Evolutionary conservation across 805 yeast genomes (phyloP), one percentile per base, ranked within the genome.

Genomic region (Sugiyamaella lignohabitans): DNA sequence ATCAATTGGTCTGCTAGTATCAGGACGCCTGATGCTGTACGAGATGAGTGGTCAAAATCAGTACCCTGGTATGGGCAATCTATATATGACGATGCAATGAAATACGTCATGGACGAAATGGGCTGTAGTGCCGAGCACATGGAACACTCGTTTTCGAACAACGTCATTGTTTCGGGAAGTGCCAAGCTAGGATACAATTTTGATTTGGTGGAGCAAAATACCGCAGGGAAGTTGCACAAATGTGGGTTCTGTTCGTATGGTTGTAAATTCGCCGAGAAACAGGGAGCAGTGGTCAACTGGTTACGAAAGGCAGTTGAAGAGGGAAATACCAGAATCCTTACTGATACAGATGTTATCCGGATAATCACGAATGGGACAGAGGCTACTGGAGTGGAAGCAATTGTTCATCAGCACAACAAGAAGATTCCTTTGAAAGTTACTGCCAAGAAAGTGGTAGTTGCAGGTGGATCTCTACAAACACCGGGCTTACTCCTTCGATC

Each of bases 1-100:
- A 72, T 77, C 39, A 77, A 77, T 60, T 77, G 82, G 82, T 70
- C 75, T 10, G 80, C 80, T 16, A 66, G 74, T 48, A 54, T 77
- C 45, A 67, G 65, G 32, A 73, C 80, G 0, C 77, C 77, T 1
- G 72, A 70, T 58, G 65, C 66, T 44, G 75, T 76, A 2, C 68
- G 82, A 42, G 60, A 67, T 24, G 79, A 75, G 53, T 77, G 79
- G 79, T 72, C 68, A 30, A 63, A 69, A 21, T 75, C 75, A 0
- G 65, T 70, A 6, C 74, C 73, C 5, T 74, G 72, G 66, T 76
- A 67, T n/a, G 73, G 71, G 2, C 56, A 59, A 10, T 69, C 64
- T 14, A 59, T 51, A n/a, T 76, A 64, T 53, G 79, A 75, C 45
- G 59, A 65, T 19, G 72, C 76, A 19, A 51, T 67, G 51, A 73